Evolutionary conservation across 2,329 filamentous ascomycete genomes (phyloP), one percentile per base, ranked within the genome.

Genomic region (Cladosporium sp.): DNA sequence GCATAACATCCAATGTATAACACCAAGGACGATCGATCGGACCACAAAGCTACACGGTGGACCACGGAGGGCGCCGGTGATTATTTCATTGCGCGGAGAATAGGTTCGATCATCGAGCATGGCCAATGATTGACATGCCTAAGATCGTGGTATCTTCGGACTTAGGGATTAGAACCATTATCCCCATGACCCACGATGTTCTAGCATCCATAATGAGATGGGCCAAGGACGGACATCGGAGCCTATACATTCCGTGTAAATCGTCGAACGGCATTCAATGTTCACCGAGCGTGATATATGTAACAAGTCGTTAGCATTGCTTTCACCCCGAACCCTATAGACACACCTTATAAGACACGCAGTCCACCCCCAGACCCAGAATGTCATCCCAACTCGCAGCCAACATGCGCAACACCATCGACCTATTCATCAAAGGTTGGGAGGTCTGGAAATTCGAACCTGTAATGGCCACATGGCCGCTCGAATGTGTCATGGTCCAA

Each of bases 1-100:
- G 61, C 61, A 64, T 57, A 64, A 51, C 59, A 36, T 28, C 3
- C 51, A 57, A 57, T 64, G 61, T 64, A 64, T 51, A 64, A 21
- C 30, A 64, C 24, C 26, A n/a, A 57, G 24, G 49, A 28, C 36
- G 36, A 47, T 8, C 34, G 32, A 58, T 44, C 18, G 32, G n/a
- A 47, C n/a, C 10, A 47, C 41, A 24, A 47, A 47, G 41, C 8
- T 21, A 4, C 1, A 5, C n/a, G 8, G n/a, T 47, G 8, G 41
- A 21, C 4, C 41, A 21, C 8, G 2, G 3, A 24, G 4, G 5
- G 41, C 41, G n/a, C 41, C n/a, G 8, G 8, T 5, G 41, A 47
- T 18, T 8, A 2, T 10, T n/a, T n/a, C 15, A n/a, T 10, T 7
- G 21, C 7, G 38, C 18, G 2, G 2, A 44, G 38, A 18, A n/a